phyloP scores from a whole-genome alignment of 345 rosid genomes.

The Clarkia xantiana region DNA sequence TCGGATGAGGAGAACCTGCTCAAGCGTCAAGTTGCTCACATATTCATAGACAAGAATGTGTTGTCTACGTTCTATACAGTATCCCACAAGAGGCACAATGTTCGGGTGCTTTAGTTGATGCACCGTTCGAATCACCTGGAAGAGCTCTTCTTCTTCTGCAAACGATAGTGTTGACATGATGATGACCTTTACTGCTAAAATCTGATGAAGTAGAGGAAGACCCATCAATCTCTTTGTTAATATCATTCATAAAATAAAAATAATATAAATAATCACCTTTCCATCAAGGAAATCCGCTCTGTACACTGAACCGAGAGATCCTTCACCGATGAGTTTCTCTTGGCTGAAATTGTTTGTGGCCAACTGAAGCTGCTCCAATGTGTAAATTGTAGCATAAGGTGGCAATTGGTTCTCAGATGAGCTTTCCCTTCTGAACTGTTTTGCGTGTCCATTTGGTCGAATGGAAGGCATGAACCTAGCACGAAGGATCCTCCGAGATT shows the following conservation, averaged over 20 bases:
- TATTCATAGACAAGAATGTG: conserved; percentile 75
- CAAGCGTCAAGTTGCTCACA: conserved; percentile 50
- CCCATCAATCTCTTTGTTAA: background rate
- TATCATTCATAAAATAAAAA: no score
- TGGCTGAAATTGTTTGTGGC: conserved; percentile 67
- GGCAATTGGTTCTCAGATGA: conserved; percentile 32
- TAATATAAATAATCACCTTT: conserved; percentile 23
- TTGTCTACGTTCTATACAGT: conserved; percentile 66
- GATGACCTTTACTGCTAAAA: conserved; percentile 64
- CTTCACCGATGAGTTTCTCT: conserved; percentile 61
- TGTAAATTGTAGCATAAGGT: conserved; percentile 34
- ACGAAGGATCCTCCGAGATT: conserved; percentile 25
- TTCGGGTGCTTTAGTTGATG: conserved; percentile 69
- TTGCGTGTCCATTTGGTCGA: conserved; percentile 14
- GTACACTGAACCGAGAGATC: conserved; percentile 84
- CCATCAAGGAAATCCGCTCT: conserved; percentile 65
- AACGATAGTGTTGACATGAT: conserved; percentile 50
- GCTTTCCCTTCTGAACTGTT: conserved; percentile 34
- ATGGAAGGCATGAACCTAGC: conserved; percentile 19
- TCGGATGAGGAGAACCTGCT: conserved; percentile 49
- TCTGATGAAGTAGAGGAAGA: conserved; percentile 22
- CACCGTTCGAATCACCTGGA: conserved; percentile 51
- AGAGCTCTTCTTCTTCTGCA: conserved; percentile 62
- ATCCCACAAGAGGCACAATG: conserved; percentile 63
- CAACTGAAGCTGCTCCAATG: conserved; percentile 54